Base-by-base conservation (phyloP, 495 filamentous ascomycete species). In the Aspergillus hancockii region DNA sequence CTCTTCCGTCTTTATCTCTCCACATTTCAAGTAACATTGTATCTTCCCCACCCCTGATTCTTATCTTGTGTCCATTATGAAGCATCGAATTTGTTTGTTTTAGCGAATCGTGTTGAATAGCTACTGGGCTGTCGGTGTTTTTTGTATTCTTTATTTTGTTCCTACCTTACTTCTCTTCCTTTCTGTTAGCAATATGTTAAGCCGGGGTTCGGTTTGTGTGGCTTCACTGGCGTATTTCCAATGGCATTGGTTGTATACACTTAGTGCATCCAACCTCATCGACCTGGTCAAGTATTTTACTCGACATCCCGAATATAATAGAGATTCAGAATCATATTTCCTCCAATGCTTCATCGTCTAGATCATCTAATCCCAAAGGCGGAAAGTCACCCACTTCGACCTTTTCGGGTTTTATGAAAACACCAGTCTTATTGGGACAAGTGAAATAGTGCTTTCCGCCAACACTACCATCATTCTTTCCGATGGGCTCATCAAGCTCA, bases 401-500 rank as follows among this genome's bases (percentile, higher is more conserved):
- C 68, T 92, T 83, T 63, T 97, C 94, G 31, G 94, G 90, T 69
- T 92, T 83, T 10, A 97, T 91, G 70, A 97, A 96, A 25, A 90
- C 87, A 14, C 93, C 93, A 53, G 81, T 83, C 69, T 94, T 93
- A 31, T 79, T 77, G 18, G 81, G 81, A 59, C 84, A 86, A 32
- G 79, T 74, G 76, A 95, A 97, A 74, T 94, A 95, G 49, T 86
- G 78, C 58, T 83, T 85, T 28, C 88, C 89, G n/a, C 80, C 81
- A 3, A 95, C 81, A 64, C 87, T 90, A 18, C 92, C 92, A 69
- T 97, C 91, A 64, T 97, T 97, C 78, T 90, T 94, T 31, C 92
- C 92, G 34, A 85, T 85, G 5, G 91, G 91, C 72, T 96, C 91
- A 68, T 96, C 91, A 46, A 95, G 79, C 64, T 86, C 83, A 49